These are phyloP conservation scores for Aspergillaceae sp. DNA, from an alignment of 2,329 filamentous ascomycete species.

Conservation along the genomic window DNA sequence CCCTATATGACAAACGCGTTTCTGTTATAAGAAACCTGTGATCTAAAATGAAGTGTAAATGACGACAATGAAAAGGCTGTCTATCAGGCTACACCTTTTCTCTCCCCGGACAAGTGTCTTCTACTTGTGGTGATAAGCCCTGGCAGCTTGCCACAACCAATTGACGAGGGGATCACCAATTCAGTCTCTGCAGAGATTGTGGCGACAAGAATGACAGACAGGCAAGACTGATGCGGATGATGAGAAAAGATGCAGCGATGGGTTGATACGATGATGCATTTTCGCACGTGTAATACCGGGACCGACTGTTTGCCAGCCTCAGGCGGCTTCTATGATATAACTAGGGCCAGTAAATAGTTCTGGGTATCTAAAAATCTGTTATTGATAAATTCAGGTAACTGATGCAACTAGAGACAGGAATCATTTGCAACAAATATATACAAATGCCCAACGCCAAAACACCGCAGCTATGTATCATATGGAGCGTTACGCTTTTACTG, in stretches of 20 bases:
- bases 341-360: too few relatives aligned
- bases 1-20: too few relatives aligned
- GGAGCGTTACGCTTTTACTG: too few relatives aligned
- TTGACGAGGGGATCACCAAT: background rate
- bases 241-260: too few relatives aligned
- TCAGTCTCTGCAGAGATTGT: background rate
- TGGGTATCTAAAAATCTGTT: too few relatives aligned
- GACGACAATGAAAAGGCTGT: constrained; percentile 9
- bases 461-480: too few relatives aligned
- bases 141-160: background rate
- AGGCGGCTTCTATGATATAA: too few relatives aligned
- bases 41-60: constrained; percentile 4
- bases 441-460: too few relatives aligned
- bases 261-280: background rate
- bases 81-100: constrained; percentile 23
- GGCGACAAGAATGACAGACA: background rate
- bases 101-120: constrained; percentile 1
- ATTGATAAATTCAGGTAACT: too few relatives aligned
- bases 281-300: background rate
- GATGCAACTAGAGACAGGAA: too few relatives aligned
- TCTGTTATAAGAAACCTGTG: too few relatives aligned
- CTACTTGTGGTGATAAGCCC: constrained; percentile 3
- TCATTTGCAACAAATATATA: too few relatives aligned
- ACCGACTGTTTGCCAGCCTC: background rate
- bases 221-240: background rate